Conservation (phyloP, 2,329 filamentous ascomycete genomes). For the Apiospora rasikravindrae region DNA sequence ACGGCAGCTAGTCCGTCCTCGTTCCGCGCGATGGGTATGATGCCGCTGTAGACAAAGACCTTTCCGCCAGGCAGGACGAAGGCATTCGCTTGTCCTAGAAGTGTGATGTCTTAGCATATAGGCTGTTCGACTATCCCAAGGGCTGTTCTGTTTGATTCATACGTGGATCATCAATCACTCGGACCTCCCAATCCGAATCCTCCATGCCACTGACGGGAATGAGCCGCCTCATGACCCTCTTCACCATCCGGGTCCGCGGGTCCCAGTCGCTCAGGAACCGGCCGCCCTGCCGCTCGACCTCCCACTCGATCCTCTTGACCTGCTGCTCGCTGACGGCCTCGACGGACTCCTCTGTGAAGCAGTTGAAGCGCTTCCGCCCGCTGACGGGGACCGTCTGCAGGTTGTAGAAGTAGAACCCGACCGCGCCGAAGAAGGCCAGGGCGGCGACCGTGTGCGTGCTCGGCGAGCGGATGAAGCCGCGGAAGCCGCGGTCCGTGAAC, state of each 20-base stretch:
- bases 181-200: conserved; percentile 70
- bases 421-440: conserved; percentile 48
- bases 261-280: conserved; percentile 66
- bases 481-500: conserved; percentile 41
- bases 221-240: conserved; percentile 67
- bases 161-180: conserved; percentile 72
- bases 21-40: conserved; percentile 68
- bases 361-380: conserved; percentile 76
- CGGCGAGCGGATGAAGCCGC: conserved; percentile 40
- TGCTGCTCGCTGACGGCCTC: conserved; percentile 56
- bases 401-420: conserved; percentile 69
- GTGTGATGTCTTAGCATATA: background rate
- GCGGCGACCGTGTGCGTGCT: conserved; percentile 48
- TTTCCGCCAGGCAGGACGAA: conserved; percentile 81
- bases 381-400: conserved; percentile 76
- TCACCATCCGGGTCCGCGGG: conserved; percentile 60
- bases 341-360: conserved; percentile 61
- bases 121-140: background rate
- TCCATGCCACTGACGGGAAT: conserved; percentile 69
- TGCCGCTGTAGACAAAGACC: conserved; percentile 79
- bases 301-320: conserved; percentile 61
- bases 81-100: conserved; percentile 65
- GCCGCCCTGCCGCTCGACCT: conserved; percentile 56
- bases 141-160: conserved; percentile 26
- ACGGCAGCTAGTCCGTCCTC: conserved; percentile 77